Conservation (phyloP, 139 green algal species). For the Picochlorum sp. region DNA sequence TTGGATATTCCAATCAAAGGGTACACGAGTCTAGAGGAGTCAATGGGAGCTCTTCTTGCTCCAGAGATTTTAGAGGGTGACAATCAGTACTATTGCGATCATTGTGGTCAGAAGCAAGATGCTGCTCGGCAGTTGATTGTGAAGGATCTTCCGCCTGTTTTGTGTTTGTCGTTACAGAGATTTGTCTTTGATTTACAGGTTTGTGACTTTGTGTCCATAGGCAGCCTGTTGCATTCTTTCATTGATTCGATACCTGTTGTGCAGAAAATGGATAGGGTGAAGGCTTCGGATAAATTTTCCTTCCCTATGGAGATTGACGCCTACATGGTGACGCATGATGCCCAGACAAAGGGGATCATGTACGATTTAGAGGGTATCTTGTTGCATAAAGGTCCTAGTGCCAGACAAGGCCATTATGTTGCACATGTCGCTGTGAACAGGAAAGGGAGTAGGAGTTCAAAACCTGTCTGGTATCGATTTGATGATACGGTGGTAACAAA, state of each 20-base stretch:
- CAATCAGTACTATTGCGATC: conserved; percentile 78
- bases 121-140: conserved; percentile 63
- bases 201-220: background rate
- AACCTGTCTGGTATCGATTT: conserved; percentile 72
- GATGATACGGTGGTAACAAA: conserved; percentile 64
- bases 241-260: background rate
- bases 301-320: conserved; percentile 59
- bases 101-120: conserved; percentile 56
- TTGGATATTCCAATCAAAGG: conserved; percentile 70
- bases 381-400: conserved; percentile 72
- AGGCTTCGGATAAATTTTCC: conserved; percentile 66
- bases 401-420: conserved; percentile 79
- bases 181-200: conserved; percentile 77
- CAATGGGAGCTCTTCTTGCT: conserved; percentile 40
- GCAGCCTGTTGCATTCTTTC: background rate
- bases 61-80: conserved; percentile 65
- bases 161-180: conserved; percentile 80
- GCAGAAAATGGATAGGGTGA: conserved; percentile 66
- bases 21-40: conserved; percentile 20
- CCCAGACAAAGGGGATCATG: background rate
- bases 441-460: conserved; percentile 17
- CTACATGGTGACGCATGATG: background rate
- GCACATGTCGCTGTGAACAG: background rate
- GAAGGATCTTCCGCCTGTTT: conserved; percentile 58
- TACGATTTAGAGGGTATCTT: conserved; percentile 77